phyloP scores from a whole-genome alignment of 1,284 basidiomycete species.

The Somion occarium region DNA sequence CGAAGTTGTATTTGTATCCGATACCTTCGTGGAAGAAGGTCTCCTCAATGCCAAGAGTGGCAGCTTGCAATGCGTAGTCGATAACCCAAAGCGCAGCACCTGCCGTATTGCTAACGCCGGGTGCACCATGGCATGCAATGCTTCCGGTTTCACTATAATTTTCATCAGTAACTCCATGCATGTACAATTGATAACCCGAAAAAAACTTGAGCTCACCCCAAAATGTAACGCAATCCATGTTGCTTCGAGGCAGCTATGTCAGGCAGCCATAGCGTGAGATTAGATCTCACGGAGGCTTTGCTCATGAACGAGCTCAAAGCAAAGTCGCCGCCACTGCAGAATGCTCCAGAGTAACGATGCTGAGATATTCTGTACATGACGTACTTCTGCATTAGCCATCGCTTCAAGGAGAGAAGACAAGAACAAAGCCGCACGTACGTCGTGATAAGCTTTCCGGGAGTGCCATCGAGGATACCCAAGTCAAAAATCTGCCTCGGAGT shows the following conservation, averaged over 20 bases:
- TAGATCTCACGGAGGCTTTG: slow-evolving; percentile 53
- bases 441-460: slow-evolving; percentile 28
- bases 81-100: slow-evolving; percentile 67
- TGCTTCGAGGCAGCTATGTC: slow-evolving; percentile 46
- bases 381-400: slow-evolving; percentile 4
- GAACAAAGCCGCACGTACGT: no score
- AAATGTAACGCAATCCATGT: slow-evolving; percentile 49
- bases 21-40: slow-evolving; percentile 39
- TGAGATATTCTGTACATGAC: slow-evolving; percentile 47
- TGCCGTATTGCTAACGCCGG: slow-evolving; percentile 64
- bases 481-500: slow-evolving; percentile 48
- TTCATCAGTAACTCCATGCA: background rate
- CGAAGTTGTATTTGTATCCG: slow-evolving; percentile 42
- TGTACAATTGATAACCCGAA: background rate
- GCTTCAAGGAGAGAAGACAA: no score
- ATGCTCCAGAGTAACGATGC: slow-evolving; percentile 58
- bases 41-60: slow-evolving; percentile 31
- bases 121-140: slow-evolving; percentile 48
- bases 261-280: slow-evolving; percentile 43
- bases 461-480: slow-evolving; percentile 28
- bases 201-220: slow-evolving; percentile 38
- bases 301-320: slow-evolving; percentile 56
- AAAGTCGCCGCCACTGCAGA: slow-evolving; percentile 45
- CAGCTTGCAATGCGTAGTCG: slow-evolving; percentile 55
- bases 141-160: slow-evolving; percentile 26